Evolutionary conservation across 257 asterid species (phyloP).

Genomic region (Solanum boliviense): DNA sequence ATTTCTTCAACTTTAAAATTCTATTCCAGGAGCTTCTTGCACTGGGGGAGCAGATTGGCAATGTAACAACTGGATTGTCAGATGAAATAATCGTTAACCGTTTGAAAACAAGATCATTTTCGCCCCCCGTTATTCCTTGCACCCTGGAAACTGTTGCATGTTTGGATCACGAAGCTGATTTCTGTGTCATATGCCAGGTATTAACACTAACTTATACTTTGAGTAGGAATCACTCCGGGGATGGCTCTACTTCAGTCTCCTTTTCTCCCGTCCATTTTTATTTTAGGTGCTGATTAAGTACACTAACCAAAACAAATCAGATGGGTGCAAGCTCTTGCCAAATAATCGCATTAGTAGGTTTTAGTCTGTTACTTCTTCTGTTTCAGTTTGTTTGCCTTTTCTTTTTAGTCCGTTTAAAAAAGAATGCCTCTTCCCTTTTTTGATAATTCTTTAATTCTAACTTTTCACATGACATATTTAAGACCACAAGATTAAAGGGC

Average conservation of each 20-base stretch:
- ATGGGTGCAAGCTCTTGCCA: not conserved
- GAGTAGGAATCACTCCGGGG: not conserved
- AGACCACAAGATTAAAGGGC: not conserved
- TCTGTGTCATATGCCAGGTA: slow-evolving; percentile 87
- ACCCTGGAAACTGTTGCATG: slow-evolving; percentile 18
- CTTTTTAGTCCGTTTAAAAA: not conserved
- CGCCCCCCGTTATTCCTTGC: slow-evolving; percentile 12
- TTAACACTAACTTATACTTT: not conserved
- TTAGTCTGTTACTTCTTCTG: no score
- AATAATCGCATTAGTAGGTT: not conserved
- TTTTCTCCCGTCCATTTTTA: not conserved
- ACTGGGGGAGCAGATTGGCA: slow-evolving; percentile 78
- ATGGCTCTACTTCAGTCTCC: not conserved
- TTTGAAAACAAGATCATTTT: slow-evolving; percentile 47
- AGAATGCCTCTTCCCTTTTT: not conserved
- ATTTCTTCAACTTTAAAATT: not conserved
- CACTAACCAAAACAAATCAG: not conserved
- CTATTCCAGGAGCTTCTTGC: slow-evolving; percentile 74
- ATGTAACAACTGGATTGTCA: slow-evolving; percentile 66
- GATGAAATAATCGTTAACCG: slow-evolving; percentile 34
- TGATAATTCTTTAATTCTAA: not conserved
- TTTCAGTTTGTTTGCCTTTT: not conserved
- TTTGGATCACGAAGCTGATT: slow-evolving; percentile 36
- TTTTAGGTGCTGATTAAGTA: not conserved
- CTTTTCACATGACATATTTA: not conserved